A percentile compares a stretch with the other conserved stretches of the same genome.
Conservation (phyloP, 345 rosid species). For the Ceriops zippeliana region DNA sequence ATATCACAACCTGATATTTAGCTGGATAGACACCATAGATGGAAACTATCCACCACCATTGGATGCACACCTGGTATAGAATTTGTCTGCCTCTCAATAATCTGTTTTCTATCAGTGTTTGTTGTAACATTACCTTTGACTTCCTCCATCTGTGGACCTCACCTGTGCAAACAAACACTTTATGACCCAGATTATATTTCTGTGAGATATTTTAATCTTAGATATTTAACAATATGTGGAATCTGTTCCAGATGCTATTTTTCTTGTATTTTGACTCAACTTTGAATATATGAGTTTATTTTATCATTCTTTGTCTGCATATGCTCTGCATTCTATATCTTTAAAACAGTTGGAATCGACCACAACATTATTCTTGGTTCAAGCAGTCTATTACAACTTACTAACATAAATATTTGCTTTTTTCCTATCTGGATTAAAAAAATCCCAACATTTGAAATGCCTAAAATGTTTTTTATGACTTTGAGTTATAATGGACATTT, state of each 20-base stretch:
- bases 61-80: constrained; percentile 83
- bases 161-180: too few relatives aligned
- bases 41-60: constrained; percentile 97
- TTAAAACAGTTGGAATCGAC: too few relatives aligned
- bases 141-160: background rate
- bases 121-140: background rate
- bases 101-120: background rate
- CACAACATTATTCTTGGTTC: too few relatives aligned
- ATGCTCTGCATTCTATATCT: too few relatives aligned
- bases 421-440: too few relatives aligned
- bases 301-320: too few relatives aligned
- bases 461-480: too few relatives aligned
- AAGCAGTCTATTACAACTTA: too few relatives aligned
- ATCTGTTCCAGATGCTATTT: background rate
- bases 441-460: too few relatives aligned
- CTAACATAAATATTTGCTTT: too few relatives aligned
- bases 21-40: constrained; percentile 94
- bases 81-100: constrained; percentile 6
- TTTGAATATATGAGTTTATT: background rate
- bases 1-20: constrained; percentile 95
- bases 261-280: background rate
- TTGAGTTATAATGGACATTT: too few relatives aligned
- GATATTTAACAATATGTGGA: background rate
- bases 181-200: background rate
- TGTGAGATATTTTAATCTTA: background rate